phyloP scores from a whole-genome alignment of 257 asterid species.

The Fraxinus quadrangulata region DNA sequence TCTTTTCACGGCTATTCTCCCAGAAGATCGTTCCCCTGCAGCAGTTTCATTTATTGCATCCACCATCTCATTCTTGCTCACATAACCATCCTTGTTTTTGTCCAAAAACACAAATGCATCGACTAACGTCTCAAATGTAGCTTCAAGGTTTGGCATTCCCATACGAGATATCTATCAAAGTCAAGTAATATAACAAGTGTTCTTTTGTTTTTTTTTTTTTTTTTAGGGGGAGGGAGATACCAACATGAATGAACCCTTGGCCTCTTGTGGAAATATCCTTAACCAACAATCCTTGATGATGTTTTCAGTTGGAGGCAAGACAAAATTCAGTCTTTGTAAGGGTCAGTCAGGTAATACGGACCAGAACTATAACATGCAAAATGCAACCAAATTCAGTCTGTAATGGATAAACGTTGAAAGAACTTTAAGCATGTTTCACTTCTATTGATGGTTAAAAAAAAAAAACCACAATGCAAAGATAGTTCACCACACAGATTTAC shows the following conservation, averaged over 20 bases:
- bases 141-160: conserved; percentile 70
- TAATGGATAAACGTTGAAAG: neutral
- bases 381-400: neutral
- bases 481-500: neutral
- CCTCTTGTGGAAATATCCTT: too few species aligned
- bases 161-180: conserved; percentile 50
- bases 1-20: conserved; percentile 86
- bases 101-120: conserved; percentile 85
- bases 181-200: neutral
- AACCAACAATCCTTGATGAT: too few species aligned
- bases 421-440: neutral
- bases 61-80: conserved; percentile 81
- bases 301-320: neutral
- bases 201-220: too few species aligned
- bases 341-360: neutral
- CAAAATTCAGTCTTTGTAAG: neutral
- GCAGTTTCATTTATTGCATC: conserved; percentile 72
- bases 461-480: neutral
- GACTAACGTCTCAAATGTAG: conserved; percentile 79
- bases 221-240: too few species aligned
- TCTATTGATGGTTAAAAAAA: neutral
- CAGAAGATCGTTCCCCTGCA: conserved; percentile 81
- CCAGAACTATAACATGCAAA: neutral
- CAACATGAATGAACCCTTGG: too few species aligned
- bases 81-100: conserved; percentile 86